Evolutionary conservation across 768 basidiomycete species (phyloP), one percentile per base, ranked within the genome.

Genomic region (Mrakia frigida): DNA sequence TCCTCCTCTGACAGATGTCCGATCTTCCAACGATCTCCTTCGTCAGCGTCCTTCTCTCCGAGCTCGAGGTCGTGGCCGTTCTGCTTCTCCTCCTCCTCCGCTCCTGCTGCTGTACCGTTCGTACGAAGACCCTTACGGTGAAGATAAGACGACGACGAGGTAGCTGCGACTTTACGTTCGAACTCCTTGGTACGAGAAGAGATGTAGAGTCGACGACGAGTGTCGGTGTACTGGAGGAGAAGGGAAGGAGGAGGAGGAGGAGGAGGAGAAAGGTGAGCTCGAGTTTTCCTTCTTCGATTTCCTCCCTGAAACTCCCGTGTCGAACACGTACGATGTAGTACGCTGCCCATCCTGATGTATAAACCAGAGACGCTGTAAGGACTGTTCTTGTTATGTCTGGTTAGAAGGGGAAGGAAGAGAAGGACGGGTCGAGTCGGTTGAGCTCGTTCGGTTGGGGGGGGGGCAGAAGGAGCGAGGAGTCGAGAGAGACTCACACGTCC

Each of bases 1-100:
- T 82, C 82, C 53, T 73, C 70, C 23, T 80, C 80, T 21, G 78
- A 78, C n/a, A 74, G 63, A 35, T 65, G 28, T 1, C 71, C 71
- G 59, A 72, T 72, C 59, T 23, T 53, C 50, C 52, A 56, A 18
- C 71, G 43, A 23, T 35, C 37, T 31, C 7, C 18, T 5, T 53
- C n/a, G 56, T 28, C 56, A 16, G 4, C 37, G 52, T 39, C 41
- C 39, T 56, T 6, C 31, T 25, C 23, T 39, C 53, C 68, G 21
- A 65, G 46, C 43, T 33, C 61, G 31, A 68, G 35, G 35, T 72
- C 37, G 35, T 39, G 3, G 50, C 5, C 59, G 52, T 28, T 28
- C 3, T 10, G 25, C 14, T n/a, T 18, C n/a, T 25, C n/a, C 46
- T 50, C 21, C 43, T 11, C 43, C 43, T 50, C 46, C 46, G 16